These are phyloP conservation scores for Hansenula lynferdii DNA, from an alignment of 1,139 yeast species.

Conservation along the genomic window DNA sequence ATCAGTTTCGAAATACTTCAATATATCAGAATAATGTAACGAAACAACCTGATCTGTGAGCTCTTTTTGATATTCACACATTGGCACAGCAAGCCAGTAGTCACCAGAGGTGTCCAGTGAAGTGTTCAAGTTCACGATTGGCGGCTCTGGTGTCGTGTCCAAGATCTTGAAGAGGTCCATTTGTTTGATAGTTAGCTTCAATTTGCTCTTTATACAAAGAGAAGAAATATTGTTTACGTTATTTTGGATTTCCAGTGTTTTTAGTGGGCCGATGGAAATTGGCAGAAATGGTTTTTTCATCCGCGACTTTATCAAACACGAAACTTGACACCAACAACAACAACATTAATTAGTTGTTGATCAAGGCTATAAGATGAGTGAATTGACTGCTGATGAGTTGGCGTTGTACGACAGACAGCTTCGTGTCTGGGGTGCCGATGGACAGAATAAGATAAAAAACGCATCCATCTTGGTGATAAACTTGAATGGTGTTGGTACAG, in stretches of 20 bases:
- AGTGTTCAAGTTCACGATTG: slow-evolving; percentile 49
- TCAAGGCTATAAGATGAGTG: slow-evolving; percentile 12
- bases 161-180: slow-evolving; percentile 78
- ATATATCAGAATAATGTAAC: slow-evolving; percentile 83
- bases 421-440: slow-evolving; percentile 93
- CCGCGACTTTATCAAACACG: no score
- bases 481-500: slow-evolving; percentile 71
- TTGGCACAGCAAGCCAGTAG: slow-evolving; percentile 78
- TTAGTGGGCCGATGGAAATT: no score
- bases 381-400: slow-evolving; percentile 62
- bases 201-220: no score
- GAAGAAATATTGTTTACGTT: no score
- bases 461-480: slow-evolving; percentile 67
- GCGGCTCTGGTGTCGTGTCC: slow-evolving; percentile 85
- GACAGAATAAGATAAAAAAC: slow-evolving; percentile 75
- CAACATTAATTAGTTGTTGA: no score
- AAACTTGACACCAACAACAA: no score
- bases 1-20: slow-evolving; percentile 75
- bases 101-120: slow-evolving; percentile 50
- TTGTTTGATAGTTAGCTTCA: no score
- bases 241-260: no score
- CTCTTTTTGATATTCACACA: slow-evolving; percentile 85
- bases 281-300: no score
- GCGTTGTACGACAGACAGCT: slow-evolving; percentile 95
- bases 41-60: slow-evolving; percentile 92